A percentile compares a stretch with the other conserved stretches of the same genome.
These are phyloP conservation scores for Rhamnella rubrinervis DNA, from an alignment of 331 rosid species.

Conservation along the genomic window DNA sequence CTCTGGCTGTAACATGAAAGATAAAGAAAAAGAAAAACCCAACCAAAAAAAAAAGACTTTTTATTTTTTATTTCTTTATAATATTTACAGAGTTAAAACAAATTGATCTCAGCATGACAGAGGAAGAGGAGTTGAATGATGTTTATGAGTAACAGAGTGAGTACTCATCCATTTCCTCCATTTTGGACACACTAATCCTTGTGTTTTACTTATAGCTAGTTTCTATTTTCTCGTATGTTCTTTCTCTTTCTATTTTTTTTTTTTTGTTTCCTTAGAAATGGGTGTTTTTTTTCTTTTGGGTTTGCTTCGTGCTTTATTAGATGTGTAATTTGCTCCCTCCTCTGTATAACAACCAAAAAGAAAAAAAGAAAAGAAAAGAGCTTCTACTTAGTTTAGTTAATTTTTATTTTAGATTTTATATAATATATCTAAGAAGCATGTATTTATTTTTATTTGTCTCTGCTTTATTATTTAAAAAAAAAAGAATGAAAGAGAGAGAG, in stretches of 20 bases:
- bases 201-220: background rate
- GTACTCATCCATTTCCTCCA: background rate
- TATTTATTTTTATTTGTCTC: no score
- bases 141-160: background rate
- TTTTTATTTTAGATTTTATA: background rate
- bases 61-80: no score
- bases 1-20: conserved; percentile 40
- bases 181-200: conserved; percentile 7
- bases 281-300: background rate
- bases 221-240: background rate
- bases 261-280: background rate
- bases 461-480: no score
- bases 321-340: conserved; percentile 27
- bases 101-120: conserved; percentile 2
- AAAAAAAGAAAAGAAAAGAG: background rate
- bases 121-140: conserved; percentile 28
- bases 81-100: background rate
- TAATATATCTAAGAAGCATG: background rate
- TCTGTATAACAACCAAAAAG: conserved; percentile 6
- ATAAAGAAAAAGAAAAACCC: no score
- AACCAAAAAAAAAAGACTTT: background rate
- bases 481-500: no score
- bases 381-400: background rate
- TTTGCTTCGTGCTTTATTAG: background rate
- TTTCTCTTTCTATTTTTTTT: background rate